Conservation (phyloP, 805 yeast species). For the Candida vaughaniae region DNA sequence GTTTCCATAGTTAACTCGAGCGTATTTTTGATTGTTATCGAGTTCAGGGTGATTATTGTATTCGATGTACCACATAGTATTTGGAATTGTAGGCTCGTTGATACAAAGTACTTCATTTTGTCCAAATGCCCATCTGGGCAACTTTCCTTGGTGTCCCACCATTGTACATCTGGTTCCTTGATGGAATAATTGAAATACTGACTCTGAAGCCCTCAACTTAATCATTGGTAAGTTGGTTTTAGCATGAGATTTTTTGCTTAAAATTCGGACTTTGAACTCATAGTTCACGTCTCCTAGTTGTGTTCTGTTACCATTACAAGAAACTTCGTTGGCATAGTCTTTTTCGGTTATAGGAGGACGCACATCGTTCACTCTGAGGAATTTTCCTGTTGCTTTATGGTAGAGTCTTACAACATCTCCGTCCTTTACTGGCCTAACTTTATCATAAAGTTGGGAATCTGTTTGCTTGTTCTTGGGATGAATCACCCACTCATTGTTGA, state of each 20-base stretch:
- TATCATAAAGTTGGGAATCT: slow-evolving; percentile 39
- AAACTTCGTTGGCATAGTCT: slow-evolving; percentile 84
- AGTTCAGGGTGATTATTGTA: slow-evolving; percentile 55
- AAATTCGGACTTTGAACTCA: slow-evolving; percentile 61
- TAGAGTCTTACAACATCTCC: slow-evolving; percentile 63
- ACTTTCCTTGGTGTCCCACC: slow-evolving; percentile 65
- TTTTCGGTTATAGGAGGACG: slow-evolving; percentile 90
- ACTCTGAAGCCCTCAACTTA: slow-evolving; percentile 53
- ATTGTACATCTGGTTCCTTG: slow-evolving; percentile 66
- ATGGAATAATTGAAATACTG: slow-evolving; percentile 71
- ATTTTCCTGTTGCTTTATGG: slow-evolving; percentile 67
- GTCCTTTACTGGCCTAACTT: slow-evolving; percentile 41
- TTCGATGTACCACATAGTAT: slow-evolving; percentile 77
- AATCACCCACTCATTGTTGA: slow-evolving; percentile 67
- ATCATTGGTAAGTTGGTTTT: slow-evolving; percentile 30
- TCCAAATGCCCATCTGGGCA: slow-evolving; percentile 82
- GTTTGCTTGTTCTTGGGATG: slow-evolving; percentile 26
- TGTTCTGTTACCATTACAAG: slow-evolving; percentile 63
- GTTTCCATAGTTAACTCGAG: slow-evolving; percentile 18
- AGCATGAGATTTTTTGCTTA: slow-evolving; percentile 31
- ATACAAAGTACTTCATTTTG: slow-evolving; percentile 91
- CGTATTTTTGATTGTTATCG: slow-evolving; percentile 16
- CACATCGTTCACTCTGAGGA: slow-evolving; percentile 61
- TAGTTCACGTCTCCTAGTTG: slow-evolving; percentile 68
- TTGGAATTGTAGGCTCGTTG: slow-evolving; percentile 63